Conservation (phyloP, 2,329 filamentous ascomycete genomes). For the Hortaea werneckii region DNA sequence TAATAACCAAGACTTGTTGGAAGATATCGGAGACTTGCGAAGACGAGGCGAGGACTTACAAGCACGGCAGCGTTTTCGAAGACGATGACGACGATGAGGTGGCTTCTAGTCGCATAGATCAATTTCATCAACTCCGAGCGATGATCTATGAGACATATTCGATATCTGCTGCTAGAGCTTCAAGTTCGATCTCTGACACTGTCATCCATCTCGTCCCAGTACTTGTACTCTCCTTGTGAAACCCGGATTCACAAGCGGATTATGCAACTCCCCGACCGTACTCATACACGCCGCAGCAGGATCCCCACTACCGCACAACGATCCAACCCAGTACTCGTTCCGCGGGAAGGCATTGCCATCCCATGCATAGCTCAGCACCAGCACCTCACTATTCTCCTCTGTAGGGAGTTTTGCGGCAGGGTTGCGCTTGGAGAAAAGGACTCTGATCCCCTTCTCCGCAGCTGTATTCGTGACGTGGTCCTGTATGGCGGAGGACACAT, state of each 20-base stretch:
- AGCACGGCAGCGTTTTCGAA: no score
- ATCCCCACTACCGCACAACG: slow-evolving; percentile 19
- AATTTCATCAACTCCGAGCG: no score
- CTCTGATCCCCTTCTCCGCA: slow-evolving; percentile 9
- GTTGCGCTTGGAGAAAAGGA: slow-evolving; percentile 20
- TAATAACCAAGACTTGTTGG: no score
- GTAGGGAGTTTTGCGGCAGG: slow-evolving; percentile 19
- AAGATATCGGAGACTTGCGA: no score
- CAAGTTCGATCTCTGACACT: no score
- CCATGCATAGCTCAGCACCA: slow-evolving; percentile 26
- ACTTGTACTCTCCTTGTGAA: slow-evolving; percentile 10
- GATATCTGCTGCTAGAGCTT: no score
- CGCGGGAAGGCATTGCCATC: slow-evolving; percentile 26
- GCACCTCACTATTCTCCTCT: slow-evolving; percentile 8
- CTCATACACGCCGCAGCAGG: slow-evolving; percentile 26
- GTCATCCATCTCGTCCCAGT: neutral
- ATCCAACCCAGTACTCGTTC: slow-evolving; percentile 25
- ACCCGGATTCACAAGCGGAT: slow-evolving; percentile 21
- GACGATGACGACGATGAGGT: no score
- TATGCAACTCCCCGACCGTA: slow-evolving; percentile 25
- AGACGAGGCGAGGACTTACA: no score
- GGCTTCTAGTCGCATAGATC: no score
- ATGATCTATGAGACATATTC: no score
- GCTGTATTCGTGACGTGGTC: slow-evolving; percentile 6
- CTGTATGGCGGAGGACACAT: slow-evolving; percentile 4